Evolutionary conservation across 768 basidiomycete species (phyloP).

Genomic region (Suillus lakei): DNA sequence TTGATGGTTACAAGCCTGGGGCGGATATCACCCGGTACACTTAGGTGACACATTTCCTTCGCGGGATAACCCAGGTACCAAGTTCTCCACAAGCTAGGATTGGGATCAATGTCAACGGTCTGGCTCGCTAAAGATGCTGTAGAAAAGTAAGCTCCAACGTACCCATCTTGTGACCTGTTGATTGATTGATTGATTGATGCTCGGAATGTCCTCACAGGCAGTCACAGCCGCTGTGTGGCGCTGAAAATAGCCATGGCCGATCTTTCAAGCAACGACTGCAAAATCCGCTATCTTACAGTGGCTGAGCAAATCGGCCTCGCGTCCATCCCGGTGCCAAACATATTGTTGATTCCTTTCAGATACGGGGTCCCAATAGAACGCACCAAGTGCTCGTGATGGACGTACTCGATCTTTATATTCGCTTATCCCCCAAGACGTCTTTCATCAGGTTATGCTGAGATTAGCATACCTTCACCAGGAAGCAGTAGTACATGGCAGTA

Average conservation of each 20-base stretch:
- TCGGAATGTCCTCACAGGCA: no score
- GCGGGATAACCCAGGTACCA: no score
- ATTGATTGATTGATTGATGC: no score
- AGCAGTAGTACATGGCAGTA: no score
- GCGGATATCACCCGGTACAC: no score
- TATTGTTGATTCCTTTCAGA: neutral
- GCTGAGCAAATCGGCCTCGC: neutral
- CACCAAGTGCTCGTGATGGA: neutral
- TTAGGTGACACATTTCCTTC: no score
- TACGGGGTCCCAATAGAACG: neutral
- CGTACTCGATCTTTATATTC: neutral
- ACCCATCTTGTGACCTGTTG: no score
- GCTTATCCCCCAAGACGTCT: neutral
- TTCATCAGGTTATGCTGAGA: neutral
- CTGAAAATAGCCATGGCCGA: neutral
- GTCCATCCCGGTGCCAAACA: neutral
- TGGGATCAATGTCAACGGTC: no score
- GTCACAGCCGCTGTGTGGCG: neutral
- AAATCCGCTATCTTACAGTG: neutral
- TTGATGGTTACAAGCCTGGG: no score
- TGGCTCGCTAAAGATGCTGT: no score
- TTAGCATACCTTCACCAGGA: neutral
- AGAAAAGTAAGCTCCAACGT: no score
- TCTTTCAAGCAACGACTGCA: neutral
- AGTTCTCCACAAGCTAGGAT: no score